phyloP scores from a whole-genome alignment of 1,284 basidiomycete genomes.

The Irpex sp. region DNA sequence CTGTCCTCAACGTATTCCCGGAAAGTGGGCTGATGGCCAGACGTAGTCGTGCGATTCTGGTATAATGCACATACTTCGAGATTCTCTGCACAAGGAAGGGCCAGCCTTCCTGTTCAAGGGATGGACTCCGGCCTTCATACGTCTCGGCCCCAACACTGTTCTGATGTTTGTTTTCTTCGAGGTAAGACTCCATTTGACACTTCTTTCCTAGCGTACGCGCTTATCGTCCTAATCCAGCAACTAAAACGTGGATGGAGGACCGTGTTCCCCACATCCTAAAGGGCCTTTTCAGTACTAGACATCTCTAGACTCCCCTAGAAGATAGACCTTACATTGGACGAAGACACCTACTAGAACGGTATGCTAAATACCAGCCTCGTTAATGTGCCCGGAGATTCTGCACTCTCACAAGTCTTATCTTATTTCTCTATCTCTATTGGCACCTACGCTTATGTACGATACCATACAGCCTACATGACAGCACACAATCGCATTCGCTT shows the following conservation, averaged over 20 bases:
- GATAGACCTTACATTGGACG: background rate
- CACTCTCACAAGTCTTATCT: background rate
- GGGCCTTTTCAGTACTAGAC: background rate
- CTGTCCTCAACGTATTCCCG: background rate
- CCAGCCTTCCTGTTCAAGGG: slow-evolving; percentile 85
- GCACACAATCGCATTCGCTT: background rate
- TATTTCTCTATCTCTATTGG: background rate
- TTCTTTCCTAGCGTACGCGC: background rate
- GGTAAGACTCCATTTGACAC: slow-evolving; percentile 33
- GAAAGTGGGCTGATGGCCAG: background rate
- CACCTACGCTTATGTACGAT: background rate
- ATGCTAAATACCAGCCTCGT: background rate
- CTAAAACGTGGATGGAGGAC: slow-evolving; percentile 54
- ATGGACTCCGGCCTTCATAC: slow-evolving; percentile 84
- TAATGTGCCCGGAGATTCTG: background rate
- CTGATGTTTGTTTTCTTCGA: slow-evolving; percentile 87
- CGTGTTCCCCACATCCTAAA: slow-evolving; percentile 16
- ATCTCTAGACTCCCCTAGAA: background rate
- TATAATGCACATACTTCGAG: slow-evolving; percentile 46
- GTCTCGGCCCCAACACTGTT: slow-evolving; percentile 80
- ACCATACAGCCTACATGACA: background rate
- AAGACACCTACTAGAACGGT: slow-evolving; percentile 4
- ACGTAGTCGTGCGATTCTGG: slow-evolving; percentile 37
- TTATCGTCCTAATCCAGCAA: slow-evolving; percentile 44
- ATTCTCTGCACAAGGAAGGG: slow-evolving; percentile 72